A percentile compares a stretch with the other conserved stretches of the same genome.
Conservation (phyloP, 768 basidiomycete genomes). For the Pulveroboletus sp. region DNA sequence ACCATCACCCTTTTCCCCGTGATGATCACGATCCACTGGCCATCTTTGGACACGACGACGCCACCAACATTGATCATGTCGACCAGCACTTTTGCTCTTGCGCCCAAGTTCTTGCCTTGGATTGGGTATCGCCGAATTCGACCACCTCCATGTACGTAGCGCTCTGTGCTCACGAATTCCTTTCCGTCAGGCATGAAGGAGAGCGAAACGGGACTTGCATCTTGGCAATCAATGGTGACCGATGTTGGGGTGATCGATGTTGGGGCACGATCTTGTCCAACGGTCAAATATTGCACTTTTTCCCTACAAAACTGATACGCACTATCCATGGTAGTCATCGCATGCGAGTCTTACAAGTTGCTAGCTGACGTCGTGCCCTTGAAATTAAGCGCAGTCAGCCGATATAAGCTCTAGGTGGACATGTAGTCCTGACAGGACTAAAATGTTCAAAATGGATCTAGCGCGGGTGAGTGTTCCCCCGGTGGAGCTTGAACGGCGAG, state of each 20-base stretch:
- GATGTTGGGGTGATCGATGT: not conserved
- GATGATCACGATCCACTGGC: constrained; percentile 5
- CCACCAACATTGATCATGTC: not conserved
- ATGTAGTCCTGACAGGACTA: too few relatives aligned
- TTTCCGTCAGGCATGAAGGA: constrained; percentile 3
- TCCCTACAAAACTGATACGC: not conserved
- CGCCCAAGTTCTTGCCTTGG: not conserved
- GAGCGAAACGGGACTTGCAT: constrained; percentile 2
- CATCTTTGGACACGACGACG: constrained; percentile 7
- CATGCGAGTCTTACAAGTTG: too few relatives aligned
- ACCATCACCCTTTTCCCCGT: not conserved
- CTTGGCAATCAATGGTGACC: constrained; percentile 6
- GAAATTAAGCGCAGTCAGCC: too few relatives aligned
- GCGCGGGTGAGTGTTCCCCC: too few relatives aligned
- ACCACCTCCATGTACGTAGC: not conserved
- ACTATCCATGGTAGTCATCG: not conserved
- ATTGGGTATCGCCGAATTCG: constrained; percentile 1
- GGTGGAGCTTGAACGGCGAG: too few relatives aligned
- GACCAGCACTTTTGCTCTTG: not conserved
- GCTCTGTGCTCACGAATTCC: constrained; percentile 6
- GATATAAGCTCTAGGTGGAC: too few relatives aligned
- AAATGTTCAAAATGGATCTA: too few relatives aligned
- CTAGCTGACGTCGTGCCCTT: too few relatives aligned
- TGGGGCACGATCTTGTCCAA: not conserved
- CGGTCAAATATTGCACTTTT: not conserved